A percentile compares a stretch with the other conserved stretches of the same genome.
Conservation (phyloP, 2,329 filamentous ascomycete genomes). For the Epichloe sibirici region DNA sequence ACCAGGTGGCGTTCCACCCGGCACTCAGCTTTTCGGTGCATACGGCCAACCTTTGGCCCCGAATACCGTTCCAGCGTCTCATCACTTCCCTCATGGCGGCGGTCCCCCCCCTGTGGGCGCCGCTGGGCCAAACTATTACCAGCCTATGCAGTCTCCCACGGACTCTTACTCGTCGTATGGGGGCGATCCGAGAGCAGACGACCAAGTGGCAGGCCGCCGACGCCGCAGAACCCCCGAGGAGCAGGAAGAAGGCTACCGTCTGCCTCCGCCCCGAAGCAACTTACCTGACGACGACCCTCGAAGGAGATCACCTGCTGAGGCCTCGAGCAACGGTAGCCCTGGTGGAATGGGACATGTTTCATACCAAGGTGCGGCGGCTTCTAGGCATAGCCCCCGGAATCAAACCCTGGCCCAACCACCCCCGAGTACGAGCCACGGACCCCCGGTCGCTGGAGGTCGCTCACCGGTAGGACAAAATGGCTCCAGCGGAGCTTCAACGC, state of each 20-base stretch:
- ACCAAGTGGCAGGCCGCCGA: constrained; percentile 20
- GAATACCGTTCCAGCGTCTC: constrained; percentile 15
- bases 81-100: constrained; percentile 11
- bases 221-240: constrained; percentile 27
- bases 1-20: constrained; percentile 44
- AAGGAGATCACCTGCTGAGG: constrained; percentile 39
- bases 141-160: constrained; percentile 31
- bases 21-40: constrained; percentile 43
- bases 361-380: constrained; percentile 22
- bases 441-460: constrained; percentile 18
- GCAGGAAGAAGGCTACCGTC: constrained; percentile 28
- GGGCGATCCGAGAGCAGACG: constrained; percentile 19
- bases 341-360: constrained; percentile 26
- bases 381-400: constrained; percentile 26
- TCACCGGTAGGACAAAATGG: constrained; percentile 25
- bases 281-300: constrained; percentile 36
- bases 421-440: constrained; percentile 15
- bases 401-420: constrained; percentile 19
- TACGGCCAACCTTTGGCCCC: constrained; percentile 43
- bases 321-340: constrained; percentile 35
- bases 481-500: constrained; percentile 24
- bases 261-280: constrained; percentile 30
- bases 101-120: constrained; percentile 9
- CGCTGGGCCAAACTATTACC: constrained; percentile 29
- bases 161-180: constrained; percentile 29